Base-by-base conservation (phyloP, 208 protist species). In the Trypanosoma mega region DNA sequence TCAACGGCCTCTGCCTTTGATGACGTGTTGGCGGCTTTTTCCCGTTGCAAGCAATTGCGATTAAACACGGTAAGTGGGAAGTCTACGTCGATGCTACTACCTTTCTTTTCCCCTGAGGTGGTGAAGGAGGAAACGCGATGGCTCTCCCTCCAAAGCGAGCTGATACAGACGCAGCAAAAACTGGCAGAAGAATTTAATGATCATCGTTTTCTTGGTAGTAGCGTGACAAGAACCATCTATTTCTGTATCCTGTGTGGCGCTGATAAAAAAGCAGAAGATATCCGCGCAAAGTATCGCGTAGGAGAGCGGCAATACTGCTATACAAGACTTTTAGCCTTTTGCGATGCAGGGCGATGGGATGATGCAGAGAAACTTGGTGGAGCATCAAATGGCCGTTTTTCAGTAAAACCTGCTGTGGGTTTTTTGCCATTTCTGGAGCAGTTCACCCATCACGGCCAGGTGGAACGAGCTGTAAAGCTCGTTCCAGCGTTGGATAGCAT, bases 261-360 rank as follows among this genome's bases (percentile, higher is more conserved):
- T 36, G 64, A 66, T 12, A 51, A 11, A 11, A 63, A 73, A 6
- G 62, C 61, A 16, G 53, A 43, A 16, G 45, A 62, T 3, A 2
- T 79, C 18, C 31, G 29, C 43, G 43, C 51, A 2, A 39, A 51
- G 23, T 87, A 80, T 34, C 30, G 54, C 21, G 52, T 82, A 16
- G 6, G 14, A 2, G 66, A 74, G 2, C 57, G 50, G 16, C 69
- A 66, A 47, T 57, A 72, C 39, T 58, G 67, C 33, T 77, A 72
- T 50, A 68, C 72, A 21, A 63, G 58, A 39, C 45, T 87, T 12
- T 53, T 60, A n/a, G 80, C 68, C 14, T 54, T 82, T 16, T 75
- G 74, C 49, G 65, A 56, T 41, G 61, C 50, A 21, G 30, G 44
- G 6, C 61, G 57, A 23, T 82, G 78, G 62, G 52, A 47, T 5